A percentile compares a stretch with the other conserved stretches of the same genome.
Conservation (phyloP, 164 flowering plant species). For the Nelumbo lutea region DNA sequence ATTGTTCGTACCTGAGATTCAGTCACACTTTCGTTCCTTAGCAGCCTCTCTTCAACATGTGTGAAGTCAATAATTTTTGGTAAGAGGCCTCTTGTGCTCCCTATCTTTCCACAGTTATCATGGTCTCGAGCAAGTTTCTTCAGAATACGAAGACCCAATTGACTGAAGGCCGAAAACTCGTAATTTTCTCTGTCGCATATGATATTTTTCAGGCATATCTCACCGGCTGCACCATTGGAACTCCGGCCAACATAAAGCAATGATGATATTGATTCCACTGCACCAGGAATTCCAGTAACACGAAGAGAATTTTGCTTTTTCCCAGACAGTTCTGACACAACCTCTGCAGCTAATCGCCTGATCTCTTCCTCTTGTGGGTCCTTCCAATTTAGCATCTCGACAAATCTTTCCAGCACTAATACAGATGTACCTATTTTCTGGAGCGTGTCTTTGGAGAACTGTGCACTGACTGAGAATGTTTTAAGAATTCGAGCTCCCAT, state of each 20-base stretch:
- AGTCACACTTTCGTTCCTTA: constrained; percentile 39
- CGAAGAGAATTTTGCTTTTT: constrained; percentile 79
- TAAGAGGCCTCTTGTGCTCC: constrained; percentile 76
- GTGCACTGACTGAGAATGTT: constrained; percentile 33
- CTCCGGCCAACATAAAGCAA: constrained; percentile 47
- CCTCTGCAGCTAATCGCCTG: constrained; percentile 73
- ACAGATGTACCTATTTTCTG: constrained; percentile 69
- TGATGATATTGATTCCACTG: constrained; percentile 92
- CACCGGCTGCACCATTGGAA: constrained; percentile 40
- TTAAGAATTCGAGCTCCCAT: constrained; percentile 63
- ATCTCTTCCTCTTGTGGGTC: constrained; percentile 72
- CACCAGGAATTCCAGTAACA: constrained; percentile 88
- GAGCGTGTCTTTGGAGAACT: constrained; percentile 65
- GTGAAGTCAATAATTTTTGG: constrained; percentile 80
- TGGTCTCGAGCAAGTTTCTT: constrained; percentile 84
- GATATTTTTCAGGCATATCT: constrained; percentile 48
- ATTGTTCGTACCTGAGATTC: constrained; percentile 50
- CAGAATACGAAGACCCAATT: constrained; percentile 72
- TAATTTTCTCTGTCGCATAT: constrained; percentile 40
- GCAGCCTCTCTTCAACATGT: constrained; percentile 49
- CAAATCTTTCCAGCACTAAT: constrained; percentile 68
- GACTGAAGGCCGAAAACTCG: constrained; percentile 65
- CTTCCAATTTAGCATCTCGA: constrained; percentile 96
- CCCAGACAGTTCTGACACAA: constrained; percentile 63
- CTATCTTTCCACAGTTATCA: constrained; percentile 90